Base-by-base conservation (phyloP, 2,329 filamentous ascomycete genomes). In the Cercospora sp. region DNA sequence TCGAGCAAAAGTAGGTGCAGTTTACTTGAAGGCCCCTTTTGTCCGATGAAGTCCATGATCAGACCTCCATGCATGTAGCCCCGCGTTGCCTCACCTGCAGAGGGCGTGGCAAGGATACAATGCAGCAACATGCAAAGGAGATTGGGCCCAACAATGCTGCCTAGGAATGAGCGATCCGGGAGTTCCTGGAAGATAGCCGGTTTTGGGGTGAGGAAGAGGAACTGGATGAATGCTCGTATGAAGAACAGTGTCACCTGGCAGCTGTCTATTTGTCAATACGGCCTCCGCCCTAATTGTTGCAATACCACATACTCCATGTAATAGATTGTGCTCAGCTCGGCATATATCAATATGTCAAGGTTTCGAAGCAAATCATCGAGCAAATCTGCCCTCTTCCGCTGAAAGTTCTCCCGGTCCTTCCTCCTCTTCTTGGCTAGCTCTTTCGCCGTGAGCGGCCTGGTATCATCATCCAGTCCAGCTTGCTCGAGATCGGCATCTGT, bases 11-110 rank as follows among this genome's bases (percentile, higher is more conserved):
- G 73, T 12, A 90, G 80, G 70, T 83, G 82, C 59, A 83, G 75
- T 73, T 84, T 85, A 63, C 85, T 84, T 3, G 84, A 82, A 2
- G 87, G 86, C 2, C 84, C 85, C 71, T 84, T 82, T 76, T 89
- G 86, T 16, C 88, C 88, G 63, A 90, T 85, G 73, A 90, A 89
- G 77, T 90, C 88, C 73, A 90, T 87, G 71, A 88, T 82, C 60
- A 89, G 71, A 2, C 88, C 87, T 5, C 88, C 88, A 74, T 89
- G 87, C 12, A 89, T 79, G 75, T 89, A 89, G 31, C 82, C 82
- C 71, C 82, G 73, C 5, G 82, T 84, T 20, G 80, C 80, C 70
- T 84, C 83, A 30, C 82, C 82, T 2, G 81, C 83, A 3, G 79
- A 74, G 1, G 83, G 83, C 6, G 78, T 76, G 28, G 74, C 70